Evolutionary conservation across 2,329 filamentous ascomycete genomes (phyloP), one percentile per base, ranked within the genome.

Genomic region (Sporothrix brasiliensis): DNA sequence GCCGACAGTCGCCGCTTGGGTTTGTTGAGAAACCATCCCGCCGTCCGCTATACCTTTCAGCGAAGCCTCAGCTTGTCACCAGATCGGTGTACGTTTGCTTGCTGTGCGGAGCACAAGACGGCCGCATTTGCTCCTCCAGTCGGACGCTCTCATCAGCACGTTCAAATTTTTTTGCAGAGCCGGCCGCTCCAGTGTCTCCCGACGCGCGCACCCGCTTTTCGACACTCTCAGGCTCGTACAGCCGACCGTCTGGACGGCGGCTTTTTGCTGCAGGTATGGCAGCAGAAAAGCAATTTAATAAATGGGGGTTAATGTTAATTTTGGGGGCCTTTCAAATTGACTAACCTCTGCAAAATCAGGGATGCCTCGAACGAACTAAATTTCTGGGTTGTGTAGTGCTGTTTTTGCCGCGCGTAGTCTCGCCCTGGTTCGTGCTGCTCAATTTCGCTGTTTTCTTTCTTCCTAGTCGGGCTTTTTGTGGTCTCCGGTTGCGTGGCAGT

Each of bases 371-470:
- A 65, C 47, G 34, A 30, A 41, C 49, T 67, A 67, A 67, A 39
- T 34, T 24, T 49, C 49, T 50, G 63, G 63, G 63, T 24, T 67
- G 49, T 53, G 61, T 50, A 65, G 24, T 49, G 44, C 41, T 13
- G 13, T 47, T 63, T 60, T 60, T 21, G 56, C 56, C 21, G 56
- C 53, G 53, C 53, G 53, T 56, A 24, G 21, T 44, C n/a, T 60
- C 56, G 56, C 27, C 27, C 30, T 58, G 54, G 54, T 11, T 49
- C 13, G 16, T 16, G 16, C 11, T 49, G n/a, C 30, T 44, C 65
- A 34, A 56, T 67, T 60, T 67, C 58, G 53, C 65, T 68, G 66
- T 56, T 70, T 71, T 61, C 39, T 56, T 63, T 71, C 54, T 68
- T 56, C 69, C 60, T 47, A 61, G 69, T 68, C 56, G 67, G 53